These are phyloP conservation scores for Quercus variabilis DNA, from an alignment of 306 rosid genomes.

Conservation along the genomic window DNA sequence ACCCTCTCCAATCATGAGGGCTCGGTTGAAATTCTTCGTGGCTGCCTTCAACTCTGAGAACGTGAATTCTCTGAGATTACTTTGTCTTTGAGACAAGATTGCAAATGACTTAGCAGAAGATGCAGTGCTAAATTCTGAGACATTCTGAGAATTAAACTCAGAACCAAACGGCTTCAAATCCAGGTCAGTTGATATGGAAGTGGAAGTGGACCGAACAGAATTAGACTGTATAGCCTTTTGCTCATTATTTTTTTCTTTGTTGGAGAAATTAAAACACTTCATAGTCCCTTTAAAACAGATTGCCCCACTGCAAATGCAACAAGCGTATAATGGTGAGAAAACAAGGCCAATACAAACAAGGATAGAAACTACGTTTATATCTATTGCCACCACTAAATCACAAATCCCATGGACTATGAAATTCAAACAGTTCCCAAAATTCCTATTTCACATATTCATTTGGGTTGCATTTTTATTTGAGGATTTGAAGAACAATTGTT, in stretches of 20 bases:
- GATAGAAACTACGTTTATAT: not conserved
- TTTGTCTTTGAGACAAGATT: slow-evolving; percentile 43
- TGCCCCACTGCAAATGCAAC: slow-evolving; percentile 21
- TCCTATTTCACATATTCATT: not conserved
- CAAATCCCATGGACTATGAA: not conserved
- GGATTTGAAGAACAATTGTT: no score
- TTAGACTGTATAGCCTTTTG: slow-evolving; percentile 30
- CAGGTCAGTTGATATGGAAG: slow-evolving; percentile 38
- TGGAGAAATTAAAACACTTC: slow-evolving; percentile 43
- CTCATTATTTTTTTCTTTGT: slow-evolving; percentile 27
- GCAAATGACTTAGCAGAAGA: slow-evolving; percentile 50
- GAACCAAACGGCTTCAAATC: slow-evolving; percentile 39
- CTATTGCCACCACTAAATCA: not conserved
- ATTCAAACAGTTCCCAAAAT: not conserved
- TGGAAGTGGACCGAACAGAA: slow-evolving; percentile 28
- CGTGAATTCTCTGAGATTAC: slow-evolving; percentile 51
- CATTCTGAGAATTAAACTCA: slow-evolving; percentile 45
- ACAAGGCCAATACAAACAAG: not conserved
- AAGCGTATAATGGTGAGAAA: not conserved
- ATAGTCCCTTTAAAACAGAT: slow-evolving; percentile 26
- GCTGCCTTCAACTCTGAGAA: slow-evolving; percentile 54
- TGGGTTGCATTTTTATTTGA: no score
- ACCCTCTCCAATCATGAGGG: slow-evolving; percentile 62
- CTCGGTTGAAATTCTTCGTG: slow-evolving; percentile 52
- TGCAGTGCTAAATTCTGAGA: slow-evolving; percentile 42